These are phyloP conservation scores for Phoma herbarum DNA, from an alignment of 2,329 filamentous ascomycete species.

Conservation along the genomic window DNA sequence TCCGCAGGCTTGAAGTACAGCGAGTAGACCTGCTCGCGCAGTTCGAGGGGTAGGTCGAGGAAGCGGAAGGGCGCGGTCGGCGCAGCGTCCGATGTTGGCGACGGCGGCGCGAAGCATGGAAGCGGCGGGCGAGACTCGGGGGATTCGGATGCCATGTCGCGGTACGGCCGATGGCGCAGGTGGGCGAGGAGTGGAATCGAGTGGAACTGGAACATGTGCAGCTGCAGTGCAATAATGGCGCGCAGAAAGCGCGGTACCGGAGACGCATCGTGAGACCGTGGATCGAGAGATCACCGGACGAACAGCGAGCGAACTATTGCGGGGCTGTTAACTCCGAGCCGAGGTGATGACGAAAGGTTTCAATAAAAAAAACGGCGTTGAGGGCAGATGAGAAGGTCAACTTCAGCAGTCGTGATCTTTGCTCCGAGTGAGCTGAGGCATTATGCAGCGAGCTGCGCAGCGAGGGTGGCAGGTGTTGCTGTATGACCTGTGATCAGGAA, in stretches of 20 bases:
- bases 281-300: conserved; percentile 1
- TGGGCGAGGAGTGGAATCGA: conserved; percentile 10
- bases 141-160: conserved; percentile 6
- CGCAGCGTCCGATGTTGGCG: neutral
- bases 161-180: conserved; percentile 10
- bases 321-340: neutral
- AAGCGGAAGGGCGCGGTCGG: conserved; percentile 33
- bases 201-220: conserved; percentile 19
- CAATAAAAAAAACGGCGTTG: too few species aligned
- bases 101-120: neutral
- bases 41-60: conserved; percentile 42
- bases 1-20: conserved; percentile 42
- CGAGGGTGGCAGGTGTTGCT: too few species aligned
- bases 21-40: conserved; percentile 45
- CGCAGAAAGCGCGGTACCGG: neutral
- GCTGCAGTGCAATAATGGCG: neutral
- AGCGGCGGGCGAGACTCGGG: neutral
- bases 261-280: neutral
- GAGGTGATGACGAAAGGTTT: conserved; percentile 1
- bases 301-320: neutral
- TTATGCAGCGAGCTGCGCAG: neutral
- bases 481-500: neutral
- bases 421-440: too few species aligned
- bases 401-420: too few species aligned
- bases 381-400: too few species aligned